Evolutionary conservation across 257 asterid genomes (phyloP), one percentile per base, ranked within the genome.

Genomic region (Fraxinus quadrangulata): DNA sequence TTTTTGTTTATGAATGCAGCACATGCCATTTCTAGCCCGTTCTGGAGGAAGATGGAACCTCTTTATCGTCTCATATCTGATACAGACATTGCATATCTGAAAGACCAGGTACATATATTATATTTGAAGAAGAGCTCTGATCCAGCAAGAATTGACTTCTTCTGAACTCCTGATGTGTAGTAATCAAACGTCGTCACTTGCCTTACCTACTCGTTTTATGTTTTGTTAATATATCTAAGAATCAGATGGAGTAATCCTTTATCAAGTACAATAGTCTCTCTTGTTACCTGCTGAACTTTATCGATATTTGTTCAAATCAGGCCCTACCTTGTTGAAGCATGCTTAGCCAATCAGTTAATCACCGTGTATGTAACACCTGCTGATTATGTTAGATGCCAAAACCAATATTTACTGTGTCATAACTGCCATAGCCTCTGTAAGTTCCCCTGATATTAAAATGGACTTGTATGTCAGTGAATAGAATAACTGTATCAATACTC

Each of bases 21-120:
- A 70, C 91, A 90, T 86, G 90, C 91, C 76, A 91, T 89, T 77
- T 86, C 91, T 73, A 86, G 92, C 91, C 82, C 90, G 40, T 90
- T 92, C 82, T 94, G 98, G 98, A 86, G 84, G 91, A 85, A 87
- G 84, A 89, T 91, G 97, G 97, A 92, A 84, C 87, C 85, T 68
- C 77, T 90, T 59, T 92, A 91, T 79, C 94, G 87, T 74, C 89
- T 90, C 82, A 77, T 94, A 77, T 87, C 97, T 56, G 95, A 94
- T 65, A 72, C 79, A 70, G 97, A 94, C 82, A 67, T 89, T 75
- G 78, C 91, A 63, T 88, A 84, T 91, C 76, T 92, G 86, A 87
- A 84, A 71, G 90, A 91, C 75, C 97, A 94, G 97, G 98, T 92
- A 79, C 66, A 47, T 49, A 59, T 36, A 75, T 61, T 73, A 67